These are phyloP conservation scores for Lachnellula hyalina DNA, from an alignment of 2,329 filamentous ascomycete genomes.

Conservation along the genomic window DNA sequence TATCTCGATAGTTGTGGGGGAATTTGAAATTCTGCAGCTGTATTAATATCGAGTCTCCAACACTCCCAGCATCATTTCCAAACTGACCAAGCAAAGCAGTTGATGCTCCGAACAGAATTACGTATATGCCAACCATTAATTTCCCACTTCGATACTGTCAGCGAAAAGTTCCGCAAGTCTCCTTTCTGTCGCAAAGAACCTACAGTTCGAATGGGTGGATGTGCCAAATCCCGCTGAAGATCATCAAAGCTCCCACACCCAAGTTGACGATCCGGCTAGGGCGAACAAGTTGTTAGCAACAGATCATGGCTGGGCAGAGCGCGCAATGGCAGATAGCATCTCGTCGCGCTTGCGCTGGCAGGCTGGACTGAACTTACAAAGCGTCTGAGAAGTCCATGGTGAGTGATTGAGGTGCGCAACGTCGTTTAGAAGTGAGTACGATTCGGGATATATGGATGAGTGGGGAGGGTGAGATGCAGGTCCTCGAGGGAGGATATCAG, in stretches of 20 bases:
- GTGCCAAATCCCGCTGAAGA: constrained; percentile 74
- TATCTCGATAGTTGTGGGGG: constrained; percentile 89
- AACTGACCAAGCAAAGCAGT: constrained; percentile 58
- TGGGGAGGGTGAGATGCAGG: neutral
- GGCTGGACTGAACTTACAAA: constrained; percentile 59
- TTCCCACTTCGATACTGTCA: constrained; percentile 47
- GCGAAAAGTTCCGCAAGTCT: neutral
- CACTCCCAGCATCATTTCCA: neutral
- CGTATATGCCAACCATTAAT: constrained; percentile 77
- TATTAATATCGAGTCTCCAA: neutral
- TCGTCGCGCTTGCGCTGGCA: constrained; percentile 10
- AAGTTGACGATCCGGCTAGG: constrained; percentile 90
- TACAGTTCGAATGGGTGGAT: constrained; percentile 60
- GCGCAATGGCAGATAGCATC: constrained; percentile 15
- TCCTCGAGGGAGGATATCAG: neutral
- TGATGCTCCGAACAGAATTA: constrained; percentile 80
- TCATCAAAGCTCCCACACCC: constrained; percentile 77
- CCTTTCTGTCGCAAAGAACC: constrained; percentile 31
- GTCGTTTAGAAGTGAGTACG: neutral
- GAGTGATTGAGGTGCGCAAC: constrained; percentile 8
- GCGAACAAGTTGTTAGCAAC: constrained; percentile 27
- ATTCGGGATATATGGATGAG: neutral
- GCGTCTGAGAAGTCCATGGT: constrained; percentile 88
- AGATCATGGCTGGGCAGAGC: constrained; percentile 4
- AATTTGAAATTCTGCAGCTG: constrained; percentile 76